These are phyloP conservation scores for Petasospora fabianii DNA, from an alignment of 1,139 yeast species.

Conservation along the genomic window DNA sequence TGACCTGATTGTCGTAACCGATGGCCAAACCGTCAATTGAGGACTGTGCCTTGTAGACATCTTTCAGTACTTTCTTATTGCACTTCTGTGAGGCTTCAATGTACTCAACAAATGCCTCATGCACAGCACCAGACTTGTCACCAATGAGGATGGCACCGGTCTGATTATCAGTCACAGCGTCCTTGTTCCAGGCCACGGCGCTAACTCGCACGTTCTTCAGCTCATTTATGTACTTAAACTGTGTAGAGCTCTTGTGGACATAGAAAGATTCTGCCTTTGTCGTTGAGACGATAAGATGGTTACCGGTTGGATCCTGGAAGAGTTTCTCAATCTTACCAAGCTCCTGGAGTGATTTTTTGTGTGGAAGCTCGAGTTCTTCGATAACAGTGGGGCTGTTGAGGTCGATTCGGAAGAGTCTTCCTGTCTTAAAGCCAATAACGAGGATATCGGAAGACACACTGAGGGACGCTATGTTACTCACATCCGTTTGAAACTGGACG, in stretches of 20 bases:
- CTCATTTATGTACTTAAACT: constrained; percentile 37
- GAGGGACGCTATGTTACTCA: constrained; percentile 40
- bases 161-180: constrained; percentile 31
- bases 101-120: constrained; percentile 44
- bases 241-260: constrained; percentile 35
- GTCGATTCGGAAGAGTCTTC: constrained; percentile 48
- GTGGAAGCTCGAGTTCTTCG: constrained; percentile 31
- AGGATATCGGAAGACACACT: constrained; percentile 47
- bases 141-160: constrained; percentile 51
- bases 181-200: constrained; percentile 41
- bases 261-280: constrained; percentile 43
- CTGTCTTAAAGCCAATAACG: constrained; percentile 42
- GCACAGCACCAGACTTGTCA: constrained; percentile 41
- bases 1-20: constrained; percentile 19
- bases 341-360: constrained; percentile 24
- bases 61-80: constrained; percentile 39
- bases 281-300: constrained; percentile 46
- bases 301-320: constrained; percentile 47
- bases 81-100: constrained; percentile 35
- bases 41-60: constrained; percentile 38
- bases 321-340: constrained; percentile 34
- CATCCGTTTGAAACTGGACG: constrained; percentile 53
- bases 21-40: constrained; percentile 35
- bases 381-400: constrained; percentile 52
- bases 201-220: constrained; percentile 40